Evolutionary conservation across 805 yeast genomes (phyloP).

Genomic region (Candida ponderosae): DNA sequence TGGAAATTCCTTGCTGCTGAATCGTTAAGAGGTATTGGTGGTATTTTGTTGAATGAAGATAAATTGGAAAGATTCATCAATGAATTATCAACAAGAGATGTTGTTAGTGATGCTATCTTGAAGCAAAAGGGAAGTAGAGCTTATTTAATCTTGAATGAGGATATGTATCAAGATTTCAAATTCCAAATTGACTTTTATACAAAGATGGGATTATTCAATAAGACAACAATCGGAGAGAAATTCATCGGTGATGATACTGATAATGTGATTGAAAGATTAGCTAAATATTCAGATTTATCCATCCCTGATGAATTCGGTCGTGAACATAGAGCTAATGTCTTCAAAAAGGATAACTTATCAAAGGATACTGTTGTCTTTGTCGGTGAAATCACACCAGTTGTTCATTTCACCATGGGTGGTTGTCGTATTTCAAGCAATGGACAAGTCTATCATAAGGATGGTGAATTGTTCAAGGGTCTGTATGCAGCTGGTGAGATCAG

Average conservation of each 20-base stretch:
- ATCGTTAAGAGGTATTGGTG: constrained; percentile 52
- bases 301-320: constrained; percentile 29
- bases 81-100: constrained; percentile 47
- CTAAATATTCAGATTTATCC: constrained; percentile 10
- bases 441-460: constrained; percentile 30
- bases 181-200: constrained; percentile 46
- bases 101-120: constrained; percentile 37
- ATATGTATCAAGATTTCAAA: constrained; percentile 35
- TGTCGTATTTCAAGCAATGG: constrained; percentile 43
- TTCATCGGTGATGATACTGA: constrained; percentile 17
- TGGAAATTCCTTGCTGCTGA: constrained; percentile 57
- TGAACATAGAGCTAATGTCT: constrained; percentile 22
- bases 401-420: constrained; percentile 67
- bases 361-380: constrained; percentile 27
- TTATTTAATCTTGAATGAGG: constrained; percentile 30
- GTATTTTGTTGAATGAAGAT: constrained; percentile 36
- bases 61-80: constrained; percentile 44
- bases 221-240: constrained; percentile 21
- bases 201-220: constrained; percentile 27
- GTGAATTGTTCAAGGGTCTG: constrained; percentile 30
- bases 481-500: constrained; percentile 63
- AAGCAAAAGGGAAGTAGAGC: constrained; percentile 23
- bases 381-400: constrained; percentile 52
- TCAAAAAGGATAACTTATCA: constrained; percentile 17
- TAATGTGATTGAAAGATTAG: constrained; percentile 15